Conservation (phyloP, 768 basidiomycete species). For the Leccinum subgranulosum region DNA sequence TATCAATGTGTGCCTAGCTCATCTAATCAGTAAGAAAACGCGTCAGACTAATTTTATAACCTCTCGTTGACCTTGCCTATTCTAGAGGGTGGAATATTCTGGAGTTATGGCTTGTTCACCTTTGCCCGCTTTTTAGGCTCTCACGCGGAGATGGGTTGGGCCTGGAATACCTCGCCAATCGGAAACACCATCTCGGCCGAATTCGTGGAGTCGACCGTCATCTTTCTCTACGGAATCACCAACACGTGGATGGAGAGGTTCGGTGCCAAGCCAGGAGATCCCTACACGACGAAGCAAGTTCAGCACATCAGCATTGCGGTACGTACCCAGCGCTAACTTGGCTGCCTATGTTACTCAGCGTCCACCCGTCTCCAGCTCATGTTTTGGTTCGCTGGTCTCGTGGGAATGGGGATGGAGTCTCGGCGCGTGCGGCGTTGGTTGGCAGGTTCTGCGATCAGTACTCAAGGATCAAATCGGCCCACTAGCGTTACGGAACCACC, state of each 20-base stretch:
- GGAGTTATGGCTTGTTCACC: constrained; percentile 82
- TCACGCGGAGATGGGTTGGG: constrained; percentile 86
- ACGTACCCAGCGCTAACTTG: constrained; percentile 18
- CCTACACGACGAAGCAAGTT: constrained; percentile 86
- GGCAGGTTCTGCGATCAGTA: constrained; percentile 50
- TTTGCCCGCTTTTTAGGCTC: constrained; percentile 96
- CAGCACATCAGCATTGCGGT: constrained; percentile 95
- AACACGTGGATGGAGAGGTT: constrained; percentile 99
- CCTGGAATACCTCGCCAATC: constrained; percentile 79
- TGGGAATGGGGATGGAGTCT: constrained; percentile 90
- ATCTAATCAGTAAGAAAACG: constrained; percentile 74
- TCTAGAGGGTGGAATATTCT: constrained; percentile 87
- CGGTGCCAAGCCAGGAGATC: constrained; percentile 74
- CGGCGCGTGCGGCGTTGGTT: constrained; percentile 71
- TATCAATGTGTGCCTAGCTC: constrained; percentile 82
- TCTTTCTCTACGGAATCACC: constrained; percentile 85
- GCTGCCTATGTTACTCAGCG: neutral
- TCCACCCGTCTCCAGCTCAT: constrained; percentile 49
- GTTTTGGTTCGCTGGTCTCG: constrained; percentile 92
- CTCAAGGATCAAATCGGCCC: constrained; percentile 22
- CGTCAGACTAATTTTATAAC: neutral
- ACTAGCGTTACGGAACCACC: constrained; percentile 57
- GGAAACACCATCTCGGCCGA: constrained; percentile 59
- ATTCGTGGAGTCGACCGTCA: constrained; percentile 73
- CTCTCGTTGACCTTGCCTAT: neutral